Evolutionary conservation across 768 basidiomycete genomes (phyloP).

Genomic region (Auricularia heimuer): DNA sequence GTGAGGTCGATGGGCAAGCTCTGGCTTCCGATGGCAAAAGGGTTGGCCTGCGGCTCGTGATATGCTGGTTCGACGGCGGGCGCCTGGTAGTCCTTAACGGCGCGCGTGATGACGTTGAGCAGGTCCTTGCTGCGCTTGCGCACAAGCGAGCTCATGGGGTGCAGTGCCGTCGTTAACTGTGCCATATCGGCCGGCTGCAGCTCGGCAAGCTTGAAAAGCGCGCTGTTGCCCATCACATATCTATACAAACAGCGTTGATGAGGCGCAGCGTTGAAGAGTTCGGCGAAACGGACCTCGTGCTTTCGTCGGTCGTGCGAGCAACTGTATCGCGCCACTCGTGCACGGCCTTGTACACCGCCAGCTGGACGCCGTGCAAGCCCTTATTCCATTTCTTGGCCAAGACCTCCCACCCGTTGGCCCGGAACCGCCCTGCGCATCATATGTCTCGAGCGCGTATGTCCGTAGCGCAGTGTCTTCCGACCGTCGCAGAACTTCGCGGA

Average conservation of each 20-base stretch:
- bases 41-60: slow-evolving; percentile 13
- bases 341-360: slow-evolving; percentile 57
- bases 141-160: slow-evolving; percentile 52
- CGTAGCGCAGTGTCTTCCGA: slow-evolving; percentile 72
- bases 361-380: slow-evolving; percentile 34
- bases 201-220: slow-evolving; percentile 65
- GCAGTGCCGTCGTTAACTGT: slow-evolving; percentile 49
- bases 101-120: slow-evolving; percentile 46
- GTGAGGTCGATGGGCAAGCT: slow-evolving; percentile 6
- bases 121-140: slow-evolving; percentile 54
- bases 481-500: slow-evolving; percentile 56
- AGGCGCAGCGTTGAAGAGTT: neutral
- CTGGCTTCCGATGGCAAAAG: slow-evolving; percentile 11
- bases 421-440: slow-evolving; percentile 52
- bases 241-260: slow-evolving; percentile 23
- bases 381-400: slow-evolving; percentile 82
- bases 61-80: slow-evolving; percentile 1
- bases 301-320: slow-evolving; percentile 81
- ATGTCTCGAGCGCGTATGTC: slow-evolving; percentile 56
- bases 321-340: slow-evolving; percentile 77
- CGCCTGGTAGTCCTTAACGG: slow-evolving; percentile 25
- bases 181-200: slow-evolving; percentile 56
- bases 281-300: slow-evolving; percentile 45
- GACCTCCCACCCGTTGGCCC: slow-evolving; percentile 72
- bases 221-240: slow-evolving; percentile 68